Conservation (phyloP, 2,329 filamentous ascomycete species). For the Fonsecaea erecta region DNA sequence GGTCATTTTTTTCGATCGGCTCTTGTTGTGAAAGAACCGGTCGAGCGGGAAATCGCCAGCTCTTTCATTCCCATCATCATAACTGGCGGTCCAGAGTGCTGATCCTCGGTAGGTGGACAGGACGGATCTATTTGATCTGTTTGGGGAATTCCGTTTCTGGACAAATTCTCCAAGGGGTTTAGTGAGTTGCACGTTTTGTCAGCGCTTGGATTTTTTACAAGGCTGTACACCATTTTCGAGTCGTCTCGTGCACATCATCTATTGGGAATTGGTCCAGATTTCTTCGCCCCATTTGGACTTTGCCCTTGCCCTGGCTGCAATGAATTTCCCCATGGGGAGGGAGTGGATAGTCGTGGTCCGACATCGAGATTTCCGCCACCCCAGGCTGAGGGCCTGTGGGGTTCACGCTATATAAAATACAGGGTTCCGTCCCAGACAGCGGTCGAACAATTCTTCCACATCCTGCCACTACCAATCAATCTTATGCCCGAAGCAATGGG, state of each 20-base stretch:
- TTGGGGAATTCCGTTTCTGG: slow-evolving; percentile 14
- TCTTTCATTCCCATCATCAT: slow-evolving; percentile 1
- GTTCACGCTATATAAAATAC: not conserved
- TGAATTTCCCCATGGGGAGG: slow-evolving; percentile 4
- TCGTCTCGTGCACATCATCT: not conserved
- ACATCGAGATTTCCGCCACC: not conserved
- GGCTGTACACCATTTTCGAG: not conserved
- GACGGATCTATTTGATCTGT: not conserved
- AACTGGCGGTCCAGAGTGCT: not conserved
- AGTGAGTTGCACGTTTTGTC: not conserved
- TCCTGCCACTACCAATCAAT: not conserved
- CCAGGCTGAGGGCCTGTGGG: not conserved
- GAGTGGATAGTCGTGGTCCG: not conserved
- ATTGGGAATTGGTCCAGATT: not conserved
- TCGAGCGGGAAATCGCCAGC: not conserved
- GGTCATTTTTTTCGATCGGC: not conserved
- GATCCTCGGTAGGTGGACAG: not conserved
- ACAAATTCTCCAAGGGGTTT: slow-evolving; percentile 19
- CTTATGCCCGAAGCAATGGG: not conserved
- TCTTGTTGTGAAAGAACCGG: not conserved
- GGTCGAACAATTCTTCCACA: not conserved
- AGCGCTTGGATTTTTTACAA: not conserved
- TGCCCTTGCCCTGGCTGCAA: not conserved
- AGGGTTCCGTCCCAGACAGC: not conserved
- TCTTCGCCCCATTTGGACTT: not conserved